A percentile compares a stretch with the other conserved stretches of the same genome.
phyloP scores from a whole-genome alignment of 306 rosid genomes.

The Gleditsia sinensis region DNA sequence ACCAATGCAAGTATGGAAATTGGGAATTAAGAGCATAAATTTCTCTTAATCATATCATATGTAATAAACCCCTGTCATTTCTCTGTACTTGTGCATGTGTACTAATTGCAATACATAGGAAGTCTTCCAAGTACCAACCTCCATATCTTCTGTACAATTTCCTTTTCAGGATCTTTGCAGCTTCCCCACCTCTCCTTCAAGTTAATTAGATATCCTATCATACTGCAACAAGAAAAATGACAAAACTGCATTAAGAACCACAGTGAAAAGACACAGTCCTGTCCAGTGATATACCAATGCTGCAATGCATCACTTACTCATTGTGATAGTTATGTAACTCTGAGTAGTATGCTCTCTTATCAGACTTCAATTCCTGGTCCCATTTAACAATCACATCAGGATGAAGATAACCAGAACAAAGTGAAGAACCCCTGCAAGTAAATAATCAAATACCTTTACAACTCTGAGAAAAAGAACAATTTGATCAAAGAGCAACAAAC shows the following conservation, averaged over 20 bases:
- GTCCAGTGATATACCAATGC: too few relatives aligned
- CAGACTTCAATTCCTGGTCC: constrained; percentile 58
- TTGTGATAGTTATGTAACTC: constrained; percentile 79
- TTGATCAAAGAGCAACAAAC: constrained; percentile 24
- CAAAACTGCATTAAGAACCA: constrained; percentile 18
- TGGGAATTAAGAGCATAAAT: background rate
- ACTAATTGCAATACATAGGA: constrained; percentile 10
- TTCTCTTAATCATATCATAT: background rate
- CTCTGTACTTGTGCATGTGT: background rate
- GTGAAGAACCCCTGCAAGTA: constrained; percentile 79
- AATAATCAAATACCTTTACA: constrained; percentile 38
- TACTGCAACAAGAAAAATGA: constrained; percentile 60
- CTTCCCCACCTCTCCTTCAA: constrained; percentile 70
- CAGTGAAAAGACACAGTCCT: too few relatives aligned
- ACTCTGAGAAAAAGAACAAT: constrained; percentile 12
- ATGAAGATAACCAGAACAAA: constrained; percentile 86
- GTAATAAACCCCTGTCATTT: background rate
- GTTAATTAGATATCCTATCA: constrained; percentile 65
- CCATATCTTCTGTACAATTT: constrained; percentile 61
- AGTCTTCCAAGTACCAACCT: constrained; percentile 55
- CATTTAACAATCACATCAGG: constrained; percentile 67
- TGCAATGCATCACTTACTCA: constrained; percentile 59
- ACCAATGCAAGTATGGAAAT: background rate
- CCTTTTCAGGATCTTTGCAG: constrained; percentile 84
- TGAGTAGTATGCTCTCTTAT: constrained; percentile 61